These are phyloP conservation scores for Dalbergia cochinchinensis DNA, from an alignment of 306 rosid species.

Conservation along the genomic window DNA sequence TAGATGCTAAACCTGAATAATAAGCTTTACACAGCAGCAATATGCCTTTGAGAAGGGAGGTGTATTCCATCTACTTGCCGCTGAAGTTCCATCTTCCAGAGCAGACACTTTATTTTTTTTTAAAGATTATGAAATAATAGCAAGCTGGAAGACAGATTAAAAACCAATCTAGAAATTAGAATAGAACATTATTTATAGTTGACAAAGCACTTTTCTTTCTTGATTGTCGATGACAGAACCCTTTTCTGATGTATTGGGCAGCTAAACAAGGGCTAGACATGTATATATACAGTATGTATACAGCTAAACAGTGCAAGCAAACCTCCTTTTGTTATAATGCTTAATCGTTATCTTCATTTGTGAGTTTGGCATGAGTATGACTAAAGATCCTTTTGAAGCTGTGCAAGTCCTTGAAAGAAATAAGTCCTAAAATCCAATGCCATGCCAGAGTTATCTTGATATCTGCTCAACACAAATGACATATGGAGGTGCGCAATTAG, in stretches of 20 bases:
- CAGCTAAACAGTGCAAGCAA: not conserved
- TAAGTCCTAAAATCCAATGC: too few relatives aligned
- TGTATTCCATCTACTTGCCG: not conserved
- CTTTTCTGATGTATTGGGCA: too few relatives aligned
- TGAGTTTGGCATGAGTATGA: not conserved
- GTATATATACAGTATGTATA: too few relatives aligned
- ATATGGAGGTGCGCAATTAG: not conserved
- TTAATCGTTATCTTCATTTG: not conserved
- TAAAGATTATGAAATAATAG: not conserved
- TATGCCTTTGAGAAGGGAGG: not conserved
- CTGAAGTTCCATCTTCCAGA: constrained; percentile 19
- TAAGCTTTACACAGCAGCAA: too few relatives aligned
- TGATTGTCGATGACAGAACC: not conserved
- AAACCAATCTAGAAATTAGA: not conserved
- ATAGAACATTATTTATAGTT: not conserved
- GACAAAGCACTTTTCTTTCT: not conserved
- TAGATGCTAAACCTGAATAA: constrained; percentile 14
- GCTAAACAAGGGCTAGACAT: too few relatives aligned
- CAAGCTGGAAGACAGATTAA: not conserved
- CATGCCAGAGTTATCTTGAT: too few relatives aligned
- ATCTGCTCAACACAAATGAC: too few relatives aligned
- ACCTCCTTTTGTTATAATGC: not conserved
- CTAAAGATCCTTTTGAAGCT: not conserved
- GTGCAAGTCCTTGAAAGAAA: too few relatives aligned
- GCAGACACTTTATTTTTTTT: not conserved